phyloP scores from a whole-genome alignment of 2,329 filamentous ascomycete genomes.

The Colletotrichum godetiae region DNA sequence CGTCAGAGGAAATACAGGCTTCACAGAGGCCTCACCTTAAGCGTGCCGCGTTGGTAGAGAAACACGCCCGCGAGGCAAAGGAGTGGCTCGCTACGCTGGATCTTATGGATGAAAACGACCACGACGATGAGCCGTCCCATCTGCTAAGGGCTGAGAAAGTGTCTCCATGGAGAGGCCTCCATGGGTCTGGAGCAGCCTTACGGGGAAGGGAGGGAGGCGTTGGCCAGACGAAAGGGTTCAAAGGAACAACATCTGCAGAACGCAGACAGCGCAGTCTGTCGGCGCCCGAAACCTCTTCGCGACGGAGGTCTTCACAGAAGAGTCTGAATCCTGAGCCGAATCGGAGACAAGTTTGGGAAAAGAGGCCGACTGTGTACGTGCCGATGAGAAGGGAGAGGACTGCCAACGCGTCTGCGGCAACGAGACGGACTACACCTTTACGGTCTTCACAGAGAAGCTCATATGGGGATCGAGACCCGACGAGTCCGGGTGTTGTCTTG shows the following conservation, averaged over 20 bases:
- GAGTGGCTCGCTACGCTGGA: background rate
- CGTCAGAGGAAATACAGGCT: background rate
- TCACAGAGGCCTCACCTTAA: background rate
- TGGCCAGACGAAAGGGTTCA: background rate
- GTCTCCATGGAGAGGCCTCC: background rate
- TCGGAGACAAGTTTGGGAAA: background rate
- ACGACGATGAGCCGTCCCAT: background rate
- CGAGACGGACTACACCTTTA: background rate
- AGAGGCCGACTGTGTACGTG: background rate
- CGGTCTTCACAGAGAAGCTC: background rate
- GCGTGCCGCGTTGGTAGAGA: background rate
- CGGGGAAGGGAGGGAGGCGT: background rate
- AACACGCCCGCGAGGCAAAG: background rate
- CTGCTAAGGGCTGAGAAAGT: background rate
- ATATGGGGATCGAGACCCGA: background rate
- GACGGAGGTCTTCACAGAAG: background rate
- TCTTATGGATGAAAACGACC: background rate
- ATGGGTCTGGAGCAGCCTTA: background rate
- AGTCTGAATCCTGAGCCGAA: background rate
- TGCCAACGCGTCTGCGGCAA: background rate
- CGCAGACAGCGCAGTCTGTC: background rate
- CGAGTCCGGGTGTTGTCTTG: background rate
- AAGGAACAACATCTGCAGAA: background rate
- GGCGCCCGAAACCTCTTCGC: background rate
- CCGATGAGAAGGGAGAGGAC: background rate